phyloP scores from a whole-genome alignment of 306 rosid species.

The Cajanus cajan region DNA sequence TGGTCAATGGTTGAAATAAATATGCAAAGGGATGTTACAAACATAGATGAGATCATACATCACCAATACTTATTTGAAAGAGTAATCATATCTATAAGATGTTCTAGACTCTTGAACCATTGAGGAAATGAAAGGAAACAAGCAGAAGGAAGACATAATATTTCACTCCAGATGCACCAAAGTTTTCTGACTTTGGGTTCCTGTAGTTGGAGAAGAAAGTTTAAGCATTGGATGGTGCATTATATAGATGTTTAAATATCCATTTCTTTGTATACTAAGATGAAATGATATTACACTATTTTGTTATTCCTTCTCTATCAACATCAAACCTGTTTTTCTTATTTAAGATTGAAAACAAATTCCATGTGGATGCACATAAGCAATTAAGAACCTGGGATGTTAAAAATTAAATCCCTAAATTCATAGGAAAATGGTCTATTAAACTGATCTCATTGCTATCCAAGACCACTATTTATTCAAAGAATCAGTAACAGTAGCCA shows the following conservation, averaged over 20 bases:
- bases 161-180: background rate
- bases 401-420: conserved; percentile 6
- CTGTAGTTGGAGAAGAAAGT: background rate
- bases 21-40: background rate
- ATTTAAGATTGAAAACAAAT: background rate
- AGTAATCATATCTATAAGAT: background rate
- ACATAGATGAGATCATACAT: background rate
- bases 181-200: background rate
- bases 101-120: conserved; percentile 1
- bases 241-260: background rate
- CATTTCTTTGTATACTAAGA: conserved; percentile 9
- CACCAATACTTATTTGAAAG: background rate
- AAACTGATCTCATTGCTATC: background rate
- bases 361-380: background rate
- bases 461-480: conserved; percentile 2
- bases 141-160: background rate
- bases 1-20: background rate
- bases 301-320: conserved; percentile 8
- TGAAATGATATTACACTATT: background rate
- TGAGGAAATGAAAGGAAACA: background rate
- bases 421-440: conserved; percentile 8
- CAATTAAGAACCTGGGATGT: background rate
- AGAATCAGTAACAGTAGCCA: background rate
- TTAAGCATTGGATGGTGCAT: conserved; percentile 7
- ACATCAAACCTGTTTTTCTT: background rate